Evolutionary conservation across 805 yeast species (phyloP).

Genomic region (Nakazawaea anatomiae): DNA sequence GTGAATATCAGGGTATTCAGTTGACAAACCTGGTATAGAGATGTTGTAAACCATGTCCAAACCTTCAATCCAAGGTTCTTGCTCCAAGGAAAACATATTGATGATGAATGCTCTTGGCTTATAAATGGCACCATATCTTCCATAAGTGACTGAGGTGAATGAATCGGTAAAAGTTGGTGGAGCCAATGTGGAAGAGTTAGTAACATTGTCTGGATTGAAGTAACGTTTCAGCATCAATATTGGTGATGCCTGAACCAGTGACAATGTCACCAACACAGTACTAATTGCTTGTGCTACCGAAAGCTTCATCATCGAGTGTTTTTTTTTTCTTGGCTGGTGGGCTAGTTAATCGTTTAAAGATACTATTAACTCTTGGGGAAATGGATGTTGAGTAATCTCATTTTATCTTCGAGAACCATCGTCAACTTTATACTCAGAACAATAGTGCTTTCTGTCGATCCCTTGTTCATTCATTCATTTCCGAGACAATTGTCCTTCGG

Average conservation of each 20-base stretch:
- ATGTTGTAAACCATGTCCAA: slow-evolving; percentile 46
- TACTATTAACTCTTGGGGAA: no score
- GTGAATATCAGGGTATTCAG: slow-evolving; percentile 49
- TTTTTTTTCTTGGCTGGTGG: no score
- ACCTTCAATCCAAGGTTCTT: slow-evolving; percentile 45
- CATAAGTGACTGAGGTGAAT: slow-evolving; percentile 5
- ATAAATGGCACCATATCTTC: slow-evolving; percentile 27
- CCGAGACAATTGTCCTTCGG: no score
- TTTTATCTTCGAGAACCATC: no score
- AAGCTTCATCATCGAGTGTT: background rate
- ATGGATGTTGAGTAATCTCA: no score
- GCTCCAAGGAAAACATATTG: slow-evolving; percentile 50
- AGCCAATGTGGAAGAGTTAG: slow-evolving; percentile 2
- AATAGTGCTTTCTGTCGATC: no score
- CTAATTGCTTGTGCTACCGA: background rate
- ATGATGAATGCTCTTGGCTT: slow-evolving; percentile 51
- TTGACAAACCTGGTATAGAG: slow-evolving; percentile 62
- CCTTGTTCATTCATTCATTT: no score
- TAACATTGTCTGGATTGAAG: background rate
- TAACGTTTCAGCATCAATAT: background rate
- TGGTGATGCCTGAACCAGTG: slow-evolving; percentile 7
- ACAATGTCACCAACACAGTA: background rate
- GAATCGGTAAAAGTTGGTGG: slow-evolving; percentile 10
- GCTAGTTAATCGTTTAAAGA: no score
- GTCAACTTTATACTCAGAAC: no score